These are phyloP conservation scores for Gaillardinia entomophila DNA, from an alignment of 805 yeast genomes.

Conservation along the genomic window DNA sequence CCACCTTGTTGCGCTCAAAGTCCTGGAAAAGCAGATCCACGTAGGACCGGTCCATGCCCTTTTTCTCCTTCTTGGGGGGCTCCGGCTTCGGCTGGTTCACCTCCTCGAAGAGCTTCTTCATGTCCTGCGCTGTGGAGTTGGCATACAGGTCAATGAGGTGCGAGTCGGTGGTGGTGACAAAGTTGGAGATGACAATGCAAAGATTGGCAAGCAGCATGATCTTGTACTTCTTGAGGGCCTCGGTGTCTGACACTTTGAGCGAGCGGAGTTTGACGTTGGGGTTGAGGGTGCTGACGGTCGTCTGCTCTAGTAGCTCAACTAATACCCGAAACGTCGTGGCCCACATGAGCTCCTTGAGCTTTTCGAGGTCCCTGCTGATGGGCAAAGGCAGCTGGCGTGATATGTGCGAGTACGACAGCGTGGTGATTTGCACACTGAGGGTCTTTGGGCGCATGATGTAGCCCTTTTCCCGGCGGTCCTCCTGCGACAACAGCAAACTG, in stretches of 20 bases:
- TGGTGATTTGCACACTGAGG: constrained; percentile 34
- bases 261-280: constrained; percentile 12
- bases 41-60: not conserved
- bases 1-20: not conserved
- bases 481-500: constrained; percentile 20
- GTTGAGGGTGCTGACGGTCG: constrained; percentile 12
- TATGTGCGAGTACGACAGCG: constrained; percentile 14
- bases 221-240: constrained; percentile 10
- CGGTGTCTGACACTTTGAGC: constrained; percentile 9
- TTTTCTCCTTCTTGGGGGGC: not conserved
- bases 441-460: constrained; percentile 49
- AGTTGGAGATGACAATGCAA: constrained; percentile 48
- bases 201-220: constrained; percentile 44
- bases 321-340: constrained; percentile 31
- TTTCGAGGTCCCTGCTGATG: constrained; percentile 30
- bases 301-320: constrained; percentile 30
- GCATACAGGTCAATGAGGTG: constrained; percentile 28
- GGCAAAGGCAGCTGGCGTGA: constrained; percentile 41
- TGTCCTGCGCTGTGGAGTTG: constrained; percentile 2
- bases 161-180: constrained; percentile 38
- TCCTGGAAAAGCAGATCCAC: not conserved
- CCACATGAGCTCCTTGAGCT: constrained; percentile 23
- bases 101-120: constrained; percentile 10
- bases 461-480: constrained; percentile 14
- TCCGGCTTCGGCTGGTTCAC: constrained; percentile 1